These are phyloP conservation scores for Fusarium annulatum DNA, from an alignment of 2,329 filamentous ascomycete species.

Conservation along the genomic window DNA sequence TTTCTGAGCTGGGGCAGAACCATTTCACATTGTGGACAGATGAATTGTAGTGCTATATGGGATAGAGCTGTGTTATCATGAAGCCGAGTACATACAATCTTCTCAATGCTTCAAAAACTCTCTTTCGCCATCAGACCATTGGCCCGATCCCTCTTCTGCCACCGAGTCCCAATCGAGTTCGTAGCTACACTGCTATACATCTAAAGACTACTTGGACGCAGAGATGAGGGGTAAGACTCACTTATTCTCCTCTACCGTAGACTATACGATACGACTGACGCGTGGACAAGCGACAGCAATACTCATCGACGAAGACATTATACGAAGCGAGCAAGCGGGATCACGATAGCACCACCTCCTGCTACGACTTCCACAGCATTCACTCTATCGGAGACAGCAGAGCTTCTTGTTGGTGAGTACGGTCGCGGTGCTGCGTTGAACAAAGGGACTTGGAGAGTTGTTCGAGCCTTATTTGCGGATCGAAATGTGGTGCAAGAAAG, in stretches of 20 bases:
- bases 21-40: neutral
- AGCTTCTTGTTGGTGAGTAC: neutral
- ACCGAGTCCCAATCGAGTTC: fast-evolving
- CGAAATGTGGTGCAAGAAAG: neutral
- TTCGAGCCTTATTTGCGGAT: conserved; percentile 15
- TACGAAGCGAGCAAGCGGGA: neutral
- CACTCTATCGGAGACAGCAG: neutral
- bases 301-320: neutral
- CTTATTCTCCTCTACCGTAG: fast-evolving
- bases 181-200: neutral
- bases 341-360: neutral
- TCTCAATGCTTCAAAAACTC: too few relatives aligned
- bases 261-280: neutral
- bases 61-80: neutral
- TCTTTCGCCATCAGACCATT: neutral
- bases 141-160: neutral
- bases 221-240: too few relatives aligned
- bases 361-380: neutral
- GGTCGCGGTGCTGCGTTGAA: conserved; percentile 3
- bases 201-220: neutral
- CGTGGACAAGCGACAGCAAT: neutral
- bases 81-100: fast-evolving
- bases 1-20: neutral
- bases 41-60: neutral
- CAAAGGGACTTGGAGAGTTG: neutral